Evolutionary conservation across 2,329 filamentous ascomycete species (phyloP).

Genomic region (Aspergillus ibericus): DNA sequence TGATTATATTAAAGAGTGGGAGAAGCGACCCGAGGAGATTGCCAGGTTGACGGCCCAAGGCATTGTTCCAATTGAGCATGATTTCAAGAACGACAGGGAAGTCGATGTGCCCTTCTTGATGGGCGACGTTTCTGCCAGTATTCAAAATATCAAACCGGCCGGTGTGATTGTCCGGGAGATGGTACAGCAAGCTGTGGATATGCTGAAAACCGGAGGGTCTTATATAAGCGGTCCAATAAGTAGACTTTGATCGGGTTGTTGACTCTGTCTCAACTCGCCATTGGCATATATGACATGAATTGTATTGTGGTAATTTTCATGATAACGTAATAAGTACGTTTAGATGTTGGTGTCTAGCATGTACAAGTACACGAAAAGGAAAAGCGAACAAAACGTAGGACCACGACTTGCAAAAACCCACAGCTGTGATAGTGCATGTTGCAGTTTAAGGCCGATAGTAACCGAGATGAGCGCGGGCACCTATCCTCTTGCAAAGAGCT

Average conservation of each 20-base stretch:
- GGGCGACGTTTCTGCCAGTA: constrained; percentile 85
- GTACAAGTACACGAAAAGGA: constrained; percentile 32
- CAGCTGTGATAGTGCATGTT: not conserved
- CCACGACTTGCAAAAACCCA: constrained; percentile 5
- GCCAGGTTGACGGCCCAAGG: constrained; percentile 72
- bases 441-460: constrained; percentile 8
- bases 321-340: constrained; percentile 14
- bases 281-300: constrained; percentile 4
- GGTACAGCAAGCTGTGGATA: constrained; percentile 71
- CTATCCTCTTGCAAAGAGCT: constrained; percentile 3
- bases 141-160: constrained; percentile 76
- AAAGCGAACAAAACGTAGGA: constrained; percentile 17
- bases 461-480: constrained; percentile 2
- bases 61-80: constrained; percentile 76
- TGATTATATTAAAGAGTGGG: constrained; percentile 81
- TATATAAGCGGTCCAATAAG: constrained; percentile 55
- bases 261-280: not conserved
- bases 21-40: constrained; percentile 71
- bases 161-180: constrained; percentile 85
- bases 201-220: constrained; percentile 61
- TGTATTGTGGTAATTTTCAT: constrained; percentile 11
- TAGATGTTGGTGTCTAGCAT: constrained; percentile 24
- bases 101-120: constrained; percentile 86
- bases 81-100: constrained; percentile 79
- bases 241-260: constrained; percentile 43